Conservation (phyloP, 2,329 filamentous ascomycete species). For the Aspergillus intermedius region DNA sequence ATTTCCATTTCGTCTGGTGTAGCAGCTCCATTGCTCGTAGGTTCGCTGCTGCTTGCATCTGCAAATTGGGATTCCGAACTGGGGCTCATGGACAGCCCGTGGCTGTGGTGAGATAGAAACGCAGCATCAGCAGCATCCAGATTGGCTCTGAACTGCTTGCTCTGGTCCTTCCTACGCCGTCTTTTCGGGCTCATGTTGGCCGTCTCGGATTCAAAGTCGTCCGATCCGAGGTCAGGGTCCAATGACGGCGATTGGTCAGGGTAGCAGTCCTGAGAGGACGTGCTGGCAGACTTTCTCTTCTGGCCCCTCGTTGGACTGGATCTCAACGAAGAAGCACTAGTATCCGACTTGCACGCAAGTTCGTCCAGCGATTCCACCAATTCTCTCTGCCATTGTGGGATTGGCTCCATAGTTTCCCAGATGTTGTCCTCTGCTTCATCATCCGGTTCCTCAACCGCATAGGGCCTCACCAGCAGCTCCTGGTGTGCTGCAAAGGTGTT, state of each 20-base stretch:
- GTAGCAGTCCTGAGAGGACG: constrained; percentile 3
- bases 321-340: constrained; percentile 4
- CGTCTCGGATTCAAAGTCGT: constrained; percentile 9
- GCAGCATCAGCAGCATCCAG: constrained; percentile 1
- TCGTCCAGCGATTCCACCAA: constrained; percentile 28
- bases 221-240: not conserved
- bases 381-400: constrained; percentile 26
- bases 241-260: constrained; percentile 1
- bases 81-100: constrained; percentile 13
- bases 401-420: constrained; percentile 8
- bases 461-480: constrained; percentile 31
- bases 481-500: not conserved
- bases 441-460: constrained; percentile 33
- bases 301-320: constrained; percentile 20
- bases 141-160: constrained; percentile 12
- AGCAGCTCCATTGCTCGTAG: constrained; percentile 5
- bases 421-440: constrained; percentile 13
- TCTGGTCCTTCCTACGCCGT: constrained; percentile 15
- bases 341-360: constrained; percentile 24
- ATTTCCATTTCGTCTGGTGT: constrained; percentile 30
- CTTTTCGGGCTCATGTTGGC: constrained; percentile 19
- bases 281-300: constrained; percentile 29
- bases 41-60: constrained; percentile 12
- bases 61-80: constrained; percentile 16
- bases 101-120: constrained; percentile 10